These are phyloP conservation scores for Globisporangium echinulatum DNA, from an alignment of 352 stramenopile genomes.

Conservation along the genomic window DNA sequence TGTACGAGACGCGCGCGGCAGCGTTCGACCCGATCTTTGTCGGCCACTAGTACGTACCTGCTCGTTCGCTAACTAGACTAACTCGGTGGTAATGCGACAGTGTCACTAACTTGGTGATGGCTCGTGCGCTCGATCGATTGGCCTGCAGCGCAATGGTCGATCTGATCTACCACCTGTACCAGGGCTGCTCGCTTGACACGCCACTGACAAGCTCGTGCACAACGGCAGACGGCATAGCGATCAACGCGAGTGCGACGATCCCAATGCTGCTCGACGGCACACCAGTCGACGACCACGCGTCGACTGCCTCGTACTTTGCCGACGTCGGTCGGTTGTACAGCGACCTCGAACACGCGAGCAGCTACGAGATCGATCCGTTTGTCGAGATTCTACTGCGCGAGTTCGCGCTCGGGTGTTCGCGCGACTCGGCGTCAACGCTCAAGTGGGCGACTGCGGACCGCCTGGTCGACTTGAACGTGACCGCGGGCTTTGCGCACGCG, in stretches of 20 bases:
- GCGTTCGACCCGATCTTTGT: conserved; percentile 35
- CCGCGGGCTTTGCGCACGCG: conserved; percentile 37
- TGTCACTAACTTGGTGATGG: neutral
- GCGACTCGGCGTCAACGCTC: conserved; percentile 21
- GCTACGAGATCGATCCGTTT: conserved; percentile 59
- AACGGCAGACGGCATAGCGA: conserved; percentile 10
- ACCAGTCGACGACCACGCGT: conserved; percentile 16
- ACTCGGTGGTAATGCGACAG: too few relatives aligned
- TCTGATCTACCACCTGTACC: conserved; percentile 56
- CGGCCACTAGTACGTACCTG: conserved; percentile 27
- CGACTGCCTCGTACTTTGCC: conserved; percentile 19
- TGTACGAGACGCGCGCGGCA: conserved; percentile 27
- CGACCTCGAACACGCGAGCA: conserved; percentile 26
- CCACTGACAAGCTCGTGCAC: conserved; percentile 24
- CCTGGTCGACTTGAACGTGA: conserved; percentile 37
- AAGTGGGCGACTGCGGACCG: conserved; percentile 31
- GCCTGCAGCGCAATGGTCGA: conserved; percentile 36
- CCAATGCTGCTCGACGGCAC: conserved; percentile 24
- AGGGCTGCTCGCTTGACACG: conserved; percentile 42
- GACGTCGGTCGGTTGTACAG: conserved; percentile 20
- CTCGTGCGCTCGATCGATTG: neutral
- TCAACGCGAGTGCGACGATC: conserved; percentile 18
- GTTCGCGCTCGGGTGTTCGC: conserved; percentile 38
- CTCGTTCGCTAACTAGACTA: neutral
- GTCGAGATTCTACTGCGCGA: conserved; percentile 49